Evolutionary conservation across 2,329 filamentous ascomycete genomes (phyloP).

Genomic region (Orbilia brochopaga): DNA sequence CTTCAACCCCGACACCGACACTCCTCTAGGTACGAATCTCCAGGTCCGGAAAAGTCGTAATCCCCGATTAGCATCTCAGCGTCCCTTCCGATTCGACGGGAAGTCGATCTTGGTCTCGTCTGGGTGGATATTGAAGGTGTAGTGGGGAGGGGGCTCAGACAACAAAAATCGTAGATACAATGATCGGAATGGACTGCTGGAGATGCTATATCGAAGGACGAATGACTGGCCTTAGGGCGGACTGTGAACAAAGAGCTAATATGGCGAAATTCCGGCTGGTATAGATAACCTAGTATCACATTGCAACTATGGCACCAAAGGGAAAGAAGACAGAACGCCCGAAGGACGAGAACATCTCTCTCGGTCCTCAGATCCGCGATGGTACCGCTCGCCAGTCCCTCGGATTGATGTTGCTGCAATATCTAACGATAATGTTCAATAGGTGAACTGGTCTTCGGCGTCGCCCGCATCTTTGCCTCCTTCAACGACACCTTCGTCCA

Average conservation of each 20-base stretch:
- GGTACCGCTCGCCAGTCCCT: conserved; percentile 62
- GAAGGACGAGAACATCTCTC: conserved; percentile 95
- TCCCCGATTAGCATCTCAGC: conserved; percentile 11
- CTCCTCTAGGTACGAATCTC: conserved; percentile 43
- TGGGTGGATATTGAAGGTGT: conserved; percentile 8
- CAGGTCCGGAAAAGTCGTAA: background rate
- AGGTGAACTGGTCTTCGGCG: conserved; percentile 97
- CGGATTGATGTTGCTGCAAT: conserved; percentile 10
- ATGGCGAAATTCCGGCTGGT: conserved; percentile 23
- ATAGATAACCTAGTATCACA: conserved; percentile 40
- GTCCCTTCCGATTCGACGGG: conserved; percentile 24
- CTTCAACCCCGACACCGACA: conserved; percentile 38
- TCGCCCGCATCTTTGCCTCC: conserved; percentile 96
- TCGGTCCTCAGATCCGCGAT: conserved; percentile 95
- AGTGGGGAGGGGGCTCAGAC: conserved; percentile 16
- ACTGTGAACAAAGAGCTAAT: conserved; percentile 30
- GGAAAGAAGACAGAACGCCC: conserved; percentile 73
- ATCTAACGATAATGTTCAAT: conserved; percentile 12
- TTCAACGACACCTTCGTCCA: conserved; percentile 96
- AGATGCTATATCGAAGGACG: conserved; percentile 1
- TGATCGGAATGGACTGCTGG: conserved; percentile 23
- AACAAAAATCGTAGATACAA: conserved; percentile 18
- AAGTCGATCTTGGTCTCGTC: conserved; percentile 22
- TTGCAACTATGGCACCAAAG: conserved; percentile 79
- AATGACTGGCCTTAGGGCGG: conserved; percentile 7